These are phyloP conservation scores for Amniculicola lignicola DNA, from an alignment of 495 filamentous ascomycete genomes.

Conservation along the genomic window DNA sequence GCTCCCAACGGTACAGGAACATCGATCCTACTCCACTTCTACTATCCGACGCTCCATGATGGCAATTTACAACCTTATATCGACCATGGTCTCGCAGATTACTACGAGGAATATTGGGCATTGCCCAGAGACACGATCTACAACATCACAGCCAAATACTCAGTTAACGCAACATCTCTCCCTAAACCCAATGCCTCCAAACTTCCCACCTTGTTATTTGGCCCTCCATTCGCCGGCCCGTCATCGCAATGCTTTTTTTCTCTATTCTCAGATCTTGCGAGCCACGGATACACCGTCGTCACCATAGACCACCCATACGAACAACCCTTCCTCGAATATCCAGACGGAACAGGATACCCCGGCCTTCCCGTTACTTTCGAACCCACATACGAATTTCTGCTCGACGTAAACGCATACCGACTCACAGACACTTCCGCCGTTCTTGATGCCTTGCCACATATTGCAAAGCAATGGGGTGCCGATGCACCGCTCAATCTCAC, in stretches of 20 bases:
- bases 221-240: constrained; percentile 5
- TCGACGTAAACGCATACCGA: neutral
- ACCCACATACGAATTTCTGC: neutral
- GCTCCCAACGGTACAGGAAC: neutral
- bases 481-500: neutral
- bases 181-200: neutral
- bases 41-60: constrained; percentile 6
- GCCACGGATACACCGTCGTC: constrained; percentile 37
- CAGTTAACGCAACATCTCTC: neutral
- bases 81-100: neutral
- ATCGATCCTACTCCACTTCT: constrained; percentile 7
- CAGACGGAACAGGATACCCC: constrained; percentile 40
- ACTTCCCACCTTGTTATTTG: constrained; percentile 14
- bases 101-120: neutral
- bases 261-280: constrained; percentile 12
- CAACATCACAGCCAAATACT: constrained; percentile 11
- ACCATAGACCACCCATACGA: constrained; percentile 54
- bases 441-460: constrained; percentile 7
- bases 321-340: constrained; percentile 47
- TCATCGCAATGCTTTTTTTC: neutral
- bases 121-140: neutral
- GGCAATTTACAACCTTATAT: neutral
- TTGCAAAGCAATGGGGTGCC: neutral
- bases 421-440: constrained; percentile 11
- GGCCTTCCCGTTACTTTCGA: neutral